Evolutionary conservation across 176 grass and related monocot species (phyloP).

Genomic region (Areca catechu): DNA sequence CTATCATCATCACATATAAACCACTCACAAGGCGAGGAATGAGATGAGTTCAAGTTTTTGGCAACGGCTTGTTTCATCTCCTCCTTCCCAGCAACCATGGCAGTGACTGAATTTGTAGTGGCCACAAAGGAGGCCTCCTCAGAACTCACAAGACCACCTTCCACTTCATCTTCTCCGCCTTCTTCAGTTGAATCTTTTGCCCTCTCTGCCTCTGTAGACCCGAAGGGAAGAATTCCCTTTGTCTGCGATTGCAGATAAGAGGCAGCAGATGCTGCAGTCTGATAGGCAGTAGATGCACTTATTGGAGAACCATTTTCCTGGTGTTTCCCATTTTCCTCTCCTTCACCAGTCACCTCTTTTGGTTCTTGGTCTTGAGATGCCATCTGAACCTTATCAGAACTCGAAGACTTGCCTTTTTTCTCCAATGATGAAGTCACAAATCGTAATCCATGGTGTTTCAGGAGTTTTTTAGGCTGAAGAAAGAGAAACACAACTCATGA

Average conservation of each 20-base stretch:
- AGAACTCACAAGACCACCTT: conserved; percentile 27
- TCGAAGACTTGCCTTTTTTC: conserved; percentile 27
- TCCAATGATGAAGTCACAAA: conserved; percentile 76
- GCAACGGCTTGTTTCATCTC: conserved; percentile 73
- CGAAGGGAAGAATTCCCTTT: conserved; percentile 46
- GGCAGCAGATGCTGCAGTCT: conserved; percentile 52
- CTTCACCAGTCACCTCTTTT: background rate
- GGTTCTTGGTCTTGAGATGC: conserved; percentile 16
- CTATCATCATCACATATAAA: conserved; percentile 74
- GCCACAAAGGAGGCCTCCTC: conserved; percentile 65
- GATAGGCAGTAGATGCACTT: conserved; percentile 51
- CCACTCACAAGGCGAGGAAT: conserved; percentile 65
- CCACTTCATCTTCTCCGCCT: conserved; percentile 12
- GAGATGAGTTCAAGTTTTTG: conserved; percentile 72
- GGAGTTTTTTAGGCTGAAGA: conserved; percentile 54
- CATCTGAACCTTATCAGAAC: background rate
- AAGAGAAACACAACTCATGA: background rate
- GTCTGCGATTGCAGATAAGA: conserved; percentile 57
- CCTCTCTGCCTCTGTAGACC: conserved; percentile 22
- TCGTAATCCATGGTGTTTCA: conserved; percentile 31
- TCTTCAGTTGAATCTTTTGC: conserved; percentile 16
- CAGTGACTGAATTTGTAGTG: conserved; percentile 77
- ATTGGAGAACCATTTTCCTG: conserved; percentile 23
- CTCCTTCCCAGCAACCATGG: conserved; percentile 81
- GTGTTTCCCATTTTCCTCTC: conserved; percentile 8